phyloP scores from a whole-genome alignment of 345 rosid species.

The Physaria fendleri region DNA sequence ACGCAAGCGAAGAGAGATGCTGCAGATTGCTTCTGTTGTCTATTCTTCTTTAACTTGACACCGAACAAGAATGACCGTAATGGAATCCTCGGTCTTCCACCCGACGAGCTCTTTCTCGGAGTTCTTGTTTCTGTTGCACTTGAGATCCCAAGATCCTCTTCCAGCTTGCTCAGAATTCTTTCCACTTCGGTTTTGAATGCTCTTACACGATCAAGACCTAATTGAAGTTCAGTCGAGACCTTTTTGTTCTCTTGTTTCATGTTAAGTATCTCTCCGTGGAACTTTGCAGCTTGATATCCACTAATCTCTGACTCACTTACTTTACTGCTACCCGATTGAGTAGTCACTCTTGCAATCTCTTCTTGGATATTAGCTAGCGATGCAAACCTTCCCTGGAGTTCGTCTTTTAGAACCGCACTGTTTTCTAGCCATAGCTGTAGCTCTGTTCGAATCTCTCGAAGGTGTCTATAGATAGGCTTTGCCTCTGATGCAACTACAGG shows the following conservation, averaged over 20 bases:
- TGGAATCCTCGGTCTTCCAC: constrained; percentile 48
- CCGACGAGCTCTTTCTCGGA: constrained; percentile 17
- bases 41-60: constrained; percentile 59
- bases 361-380: constrained; percentile 59
- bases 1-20: constrained; percentile 50
- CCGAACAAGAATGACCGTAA: constrained; percentile 88
- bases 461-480: constrained; percentile 62
- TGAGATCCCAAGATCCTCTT: constrained; percentile 45
- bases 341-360: constrained; percentile 46
- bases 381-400: constrained; percentile 49
- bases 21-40: constrained; percentile 38
- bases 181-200: constrained; percentile 45
- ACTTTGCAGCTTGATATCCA: constrained; percentile 66
- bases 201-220: constrained; percentile 48
- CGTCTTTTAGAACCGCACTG: constrained; percentile 57
- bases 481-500: constrained; percentile 42
- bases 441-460: constrained; percentile 70
- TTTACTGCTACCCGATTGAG: constrained; percentile 23
- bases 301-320: constrained; percentile 38
- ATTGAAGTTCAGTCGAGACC: constrained; percentile 51
- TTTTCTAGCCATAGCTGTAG: constrained; percentile 73
- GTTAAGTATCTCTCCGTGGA: constrained; percentile 77
- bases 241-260: constrained; percentile 85
- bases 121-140: constrained; percentile 26
- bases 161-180: constrained; percentile 40